These are phyloP conservation scores for Kregervanrija fluxuum DNA, from an alignment of 805 yeast species.

Conservation along the genomic window DNA sequence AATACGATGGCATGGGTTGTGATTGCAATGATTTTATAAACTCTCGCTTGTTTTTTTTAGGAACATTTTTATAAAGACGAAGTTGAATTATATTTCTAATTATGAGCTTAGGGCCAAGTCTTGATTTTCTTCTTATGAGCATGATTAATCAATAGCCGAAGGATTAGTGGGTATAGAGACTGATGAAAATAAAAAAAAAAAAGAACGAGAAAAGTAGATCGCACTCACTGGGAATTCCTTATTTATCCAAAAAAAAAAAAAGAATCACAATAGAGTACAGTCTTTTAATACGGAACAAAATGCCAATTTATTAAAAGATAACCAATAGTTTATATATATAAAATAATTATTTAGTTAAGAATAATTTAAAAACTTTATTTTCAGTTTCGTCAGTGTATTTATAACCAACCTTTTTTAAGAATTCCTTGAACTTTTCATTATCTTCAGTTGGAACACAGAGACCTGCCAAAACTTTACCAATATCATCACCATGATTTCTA, in stretches of 20 bases:
- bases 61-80: conserved; percentile 1
- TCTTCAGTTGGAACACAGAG: conserved; percentile 74
- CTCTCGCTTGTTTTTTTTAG: background rate
- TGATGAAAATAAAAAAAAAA: too few relatives aligned
- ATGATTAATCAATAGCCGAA: too few relatives aligned
- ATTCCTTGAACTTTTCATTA: conserved; percentile 54
- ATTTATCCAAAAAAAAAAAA: too few relatives aligned
- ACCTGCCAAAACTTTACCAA: conserved; percentile 89
- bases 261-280: too few relatives aligned
- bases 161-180: too few relatives aligned
- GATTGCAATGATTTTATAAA: background rate
- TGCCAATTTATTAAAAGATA: background rate
- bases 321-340: too few relatives aligned
- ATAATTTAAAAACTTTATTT: conserved; percentile 77
- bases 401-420: conserved; percentile 69
- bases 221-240: too few relatives aligned
- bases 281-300: background rate
- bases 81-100: too few relatives aligned
- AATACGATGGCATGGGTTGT: conserved; percentile 2
- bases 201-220: too few relatives aligned
- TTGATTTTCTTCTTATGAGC: too few relatives aligned
- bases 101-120: too few relatives aligned
- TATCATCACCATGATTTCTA: conserved; percentile 93
- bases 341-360: conserved; percentile 33
- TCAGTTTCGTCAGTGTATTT: conserved; percentile 74